phyloP scores from a whole-genome alignment of 768 basidiomycete genomes.

The Gloeopeniophorella convolvens region DNA sequence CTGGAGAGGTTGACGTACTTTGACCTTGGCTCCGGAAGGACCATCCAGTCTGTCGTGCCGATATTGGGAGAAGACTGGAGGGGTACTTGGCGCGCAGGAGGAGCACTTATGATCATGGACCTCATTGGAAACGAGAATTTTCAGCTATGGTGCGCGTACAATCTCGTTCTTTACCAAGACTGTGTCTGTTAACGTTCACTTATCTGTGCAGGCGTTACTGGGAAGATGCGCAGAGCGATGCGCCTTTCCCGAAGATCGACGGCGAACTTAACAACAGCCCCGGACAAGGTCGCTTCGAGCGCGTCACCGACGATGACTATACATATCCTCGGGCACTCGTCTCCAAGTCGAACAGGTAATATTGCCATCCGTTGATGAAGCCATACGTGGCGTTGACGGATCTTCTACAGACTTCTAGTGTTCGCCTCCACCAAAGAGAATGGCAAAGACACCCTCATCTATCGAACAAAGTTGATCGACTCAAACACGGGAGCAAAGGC shows the following conservation, averaged over 20 bases:
- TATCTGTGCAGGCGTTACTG: slow-evolving; percentile 33
- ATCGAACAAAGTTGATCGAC: slow-evolving; percentile 28
- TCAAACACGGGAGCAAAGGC: slow-evolving; percentile 29
- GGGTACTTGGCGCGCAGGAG: slow-evolving; percentile 31
- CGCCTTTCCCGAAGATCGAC: slow-evolving; percentile 30
- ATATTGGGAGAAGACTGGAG: slow-evolving; percentile 38
- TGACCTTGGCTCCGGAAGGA: slow-evolving; percentile 34
- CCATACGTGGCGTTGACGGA: background rate
- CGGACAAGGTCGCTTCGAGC: slow-evolving; percentile 35
- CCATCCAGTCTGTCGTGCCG: slow-evolving; percentile 28
- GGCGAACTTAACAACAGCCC: slow-evolving; percentile 35
- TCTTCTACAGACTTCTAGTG: slow-evolving; percentile 29
- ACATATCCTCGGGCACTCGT: slow-evolving; percentile 27
- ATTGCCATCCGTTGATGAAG: background rate
- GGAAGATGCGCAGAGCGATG: slow-evolving; percentile 30
- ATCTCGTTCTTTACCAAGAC: background rate
- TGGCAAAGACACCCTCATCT: slow-evolving; percentile 33
- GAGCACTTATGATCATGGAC: slow-evolving; percentile 35
- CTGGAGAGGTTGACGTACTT: slow-evolving; percentile 35
- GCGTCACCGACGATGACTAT: slow-evolving; percentile 35
- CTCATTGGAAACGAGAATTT: slow-evolving; percentile 36
- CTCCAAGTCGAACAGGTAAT: slow-evolving; percentile 34
- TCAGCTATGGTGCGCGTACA: slow-evolving; percentile 33
- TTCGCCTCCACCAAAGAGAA: slow-evolving; percentile 39
- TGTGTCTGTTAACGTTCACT: background rate